phyloP scores from a whole-genome alignment of 208 protist species.

The Entamoeba invadens region DNA sequence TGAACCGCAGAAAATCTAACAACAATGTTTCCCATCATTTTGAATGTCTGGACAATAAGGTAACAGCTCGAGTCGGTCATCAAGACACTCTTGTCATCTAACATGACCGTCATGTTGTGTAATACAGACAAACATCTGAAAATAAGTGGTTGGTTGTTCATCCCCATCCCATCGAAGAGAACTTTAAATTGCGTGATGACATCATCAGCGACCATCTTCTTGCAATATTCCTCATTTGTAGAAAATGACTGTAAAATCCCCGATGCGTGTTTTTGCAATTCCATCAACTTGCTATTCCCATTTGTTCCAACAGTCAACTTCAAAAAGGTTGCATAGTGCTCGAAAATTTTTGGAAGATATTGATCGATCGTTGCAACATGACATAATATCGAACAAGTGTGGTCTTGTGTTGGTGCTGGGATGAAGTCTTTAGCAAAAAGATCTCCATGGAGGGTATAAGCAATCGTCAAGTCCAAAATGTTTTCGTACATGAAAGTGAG shows the following conservation, averaged over 20 bases:
- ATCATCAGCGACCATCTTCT: neutral
- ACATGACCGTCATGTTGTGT: neutral
- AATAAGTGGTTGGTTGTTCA: neutral
- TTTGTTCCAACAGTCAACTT: neutral
- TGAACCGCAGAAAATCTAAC: neutral
- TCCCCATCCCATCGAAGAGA: neutral
- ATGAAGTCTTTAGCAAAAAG: neutral
- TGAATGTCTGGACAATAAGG: neutral
- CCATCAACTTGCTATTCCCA: neutral
- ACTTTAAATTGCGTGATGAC: neutral
- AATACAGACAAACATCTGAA: neutral
- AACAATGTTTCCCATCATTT: neutral
- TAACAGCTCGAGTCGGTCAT: neutral
- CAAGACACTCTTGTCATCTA: neutral
- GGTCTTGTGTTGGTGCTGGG: neutral
- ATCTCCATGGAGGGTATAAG: neutral
- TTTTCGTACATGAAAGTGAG: neutral
- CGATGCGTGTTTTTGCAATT: neutral
- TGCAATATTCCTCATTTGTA: neutral
- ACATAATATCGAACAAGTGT: neutral
- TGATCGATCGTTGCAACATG: neutral
- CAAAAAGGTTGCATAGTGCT: neutral
- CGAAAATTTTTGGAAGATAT: neutral
- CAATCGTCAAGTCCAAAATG: neutral
- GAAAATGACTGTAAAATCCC: neutral